Percentiles rank a stretch among this genome's conserved stretches.
phyloP scores from a whole-genome alignment of 352 stramenopile genomes.

The Globisporangium paddicum region DNA sequence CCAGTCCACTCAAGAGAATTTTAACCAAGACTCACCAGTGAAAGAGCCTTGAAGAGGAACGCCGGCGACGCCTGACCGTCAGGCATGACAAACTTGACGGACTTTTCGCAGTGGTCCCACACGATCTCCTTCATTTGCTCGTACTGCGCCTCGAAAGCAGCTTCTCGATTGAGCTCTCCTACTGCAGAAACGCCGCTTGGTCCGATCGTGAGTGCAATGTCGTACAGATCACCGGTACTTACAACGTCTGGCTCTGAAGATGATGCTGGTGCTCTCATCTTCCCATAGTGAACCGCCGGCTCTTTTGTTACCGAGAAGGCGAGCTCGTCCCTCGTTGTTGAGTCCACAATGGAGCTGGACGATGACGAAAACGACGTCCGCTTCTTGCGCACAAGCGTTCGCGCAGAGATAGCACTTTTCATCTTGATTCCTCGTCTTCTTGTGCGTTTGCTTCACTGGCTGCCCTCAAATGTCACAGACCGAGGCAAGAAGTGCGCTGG shows the following conservation, averaged over 20 bases:
- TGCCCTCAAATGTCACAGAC: background rate
- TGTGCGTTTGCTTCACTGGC: background rate
- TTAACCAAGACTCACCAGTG: conserved; percentile 12
- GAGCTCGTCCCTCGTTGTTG: conserved; percentile 2
- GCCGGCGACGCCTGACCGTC: conserved; percentile 23
- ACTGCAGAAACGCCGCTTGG: conserved; percentile 33
- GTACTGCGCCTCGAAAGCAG: conserved; percentile 39
- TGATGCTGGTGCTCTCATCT: conserved; percentile 25
- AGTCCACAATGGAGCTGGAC: conserved; percentile 11
- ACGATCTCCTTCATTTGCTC: conserved; percentile 50
- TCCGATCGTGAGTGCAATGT: conserved; percentile 40
- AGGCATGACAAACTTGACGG: conserved; percentile 37
- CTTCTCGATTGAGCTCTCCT: conserved; percentile 25
- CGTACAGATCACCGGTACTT: conserved; percentile 12
- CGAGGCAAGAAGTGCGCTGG: background rate
- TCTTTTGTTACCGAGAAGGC: conserved; percentile 14
- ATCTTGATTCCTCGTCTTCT: conserved; percentile 6
- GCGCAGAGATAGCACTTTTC: conserved; percentile 10
- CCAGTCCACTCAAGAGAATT: background rate
- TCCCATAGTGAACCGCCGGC: conserved; percentile 36
- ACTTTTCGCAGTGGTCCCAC: conserved; percentile 65
- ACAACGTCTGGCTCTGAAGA: background rate
- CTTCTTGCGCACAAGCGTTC: conserved; percentile 6
- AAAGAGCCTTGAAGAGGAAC: conserved; percentile 44
- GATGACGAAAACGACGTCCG: conserved; percentile 16